phyloP scores from a whole-genome alignment of 257 asterid species.

The Scutellaria baicalensis region DNA sequence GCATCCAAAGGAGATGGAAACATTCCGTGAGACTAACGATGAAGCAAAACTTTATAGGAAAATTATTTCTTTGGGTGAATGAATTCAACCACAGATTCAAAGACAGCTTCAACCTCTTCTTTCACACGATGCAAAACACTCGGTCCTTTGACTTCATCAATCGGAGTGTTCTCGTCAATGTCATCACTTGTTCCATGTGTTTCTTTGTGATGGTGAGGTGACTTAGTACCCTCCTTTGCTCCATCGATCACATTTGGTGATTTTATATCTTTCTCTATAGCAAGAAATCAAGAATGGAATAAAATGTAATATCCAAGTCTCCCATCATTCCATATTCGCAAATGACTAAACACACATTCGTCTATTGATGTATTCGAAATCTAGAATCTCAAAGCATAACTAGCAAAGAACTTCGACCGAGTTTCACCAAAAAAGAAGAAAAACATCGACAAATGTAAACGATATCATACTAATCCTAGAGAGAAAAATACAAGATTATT shows the following conservation, averaged over 20 bases:
- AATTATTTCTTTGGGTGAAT: constrained; percentile 45
- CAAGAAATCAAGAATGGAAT: neutral
- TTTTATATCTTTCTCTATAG: constrained; percentile 29
- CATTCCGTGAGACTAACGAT: neutral
- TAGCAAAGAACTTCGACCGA: neutral
- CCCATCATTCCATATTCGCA: neutral
- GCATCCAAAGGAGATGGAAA: neutral
- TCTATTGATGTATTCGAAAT: neutral
- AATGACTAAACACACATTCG: neutral
- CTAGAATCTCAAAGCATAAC: neutral
- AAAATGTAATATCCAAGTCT: neutral
- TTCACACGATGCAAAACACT: constrained; percentile 55
- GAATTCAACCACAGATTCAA: constrained; percentile 44
- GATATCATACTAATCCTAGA: neutral
- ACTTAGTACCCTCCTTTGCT: constrained; percentile 30
- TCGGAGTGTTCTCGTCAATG: constrained; percentile 53
- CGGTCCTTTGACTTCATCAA: constrained; percentile 75
- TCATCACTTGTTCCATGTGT: constrained; percentile 78
- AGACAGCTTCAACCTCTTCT: constrained; percentile 90
- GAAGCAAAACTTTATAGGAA: neutral
- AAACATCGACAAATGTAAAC: no score
- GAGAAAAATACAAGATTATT: neutral
- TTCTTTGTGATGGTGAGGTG: constrained; percentile 49
- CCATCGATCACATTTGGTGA: constrained; percentile 24
- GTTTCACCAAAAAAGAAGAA: no score